phyloP scores from a whole-genome alignment of 2,329 filamentous ascomycete species.

The Ophiocordyceps polyrhachis-furcata region DNA sequence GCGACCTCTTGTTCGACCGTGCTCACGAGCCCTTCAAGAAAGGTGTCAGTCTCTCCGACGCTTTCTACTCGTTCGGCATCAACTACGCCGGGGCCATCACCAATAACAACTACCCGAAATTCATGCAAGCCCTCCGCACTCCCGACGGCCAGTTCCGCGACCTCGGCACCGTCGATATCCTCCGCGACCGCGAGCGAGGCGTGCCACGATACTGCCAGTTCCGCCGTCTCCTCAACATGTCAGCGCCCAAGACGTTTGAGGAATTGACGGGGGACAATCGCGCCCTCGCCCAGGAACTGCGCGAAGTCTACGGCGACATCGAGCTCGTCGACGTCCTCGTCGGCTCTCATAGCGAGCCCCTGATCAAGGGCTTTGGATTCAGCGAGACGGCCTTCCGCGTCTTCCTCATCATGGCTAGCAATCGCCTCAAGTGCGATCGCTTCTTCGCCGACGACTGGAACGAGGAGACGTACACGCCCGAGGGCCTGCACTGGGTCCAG shows the following conservation, averaged over 20 bases:
- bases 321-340: background rate
- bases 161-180: constrained; percentile 25
- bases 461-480: constrained; percentile 1
- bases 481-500: constrained; percentile 1
- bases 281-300: constrained; percentile 11
- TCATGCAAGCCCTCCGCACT: constrained; percentile 20
- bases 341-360: constrained; percentile 1
- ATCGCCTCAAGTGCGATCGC: constrained; percentile 1
- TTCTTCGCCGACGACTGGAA: constrained; percentile 1
- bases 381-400: constrained; percentile 1
- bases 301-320: background rate
- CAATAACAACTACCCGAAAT: constrained; percentile 1
- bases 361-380: background rate
- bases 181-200: constrained; percentile 26
- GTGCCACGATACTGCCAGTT: constrained; percentile 26
- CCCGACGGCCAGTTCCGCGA: constrained; percentile 22
- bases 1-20: background rate
- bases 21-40: background rate
- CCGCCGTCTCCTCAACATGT: constrained; percentile 22
- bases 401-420: constrained; percentile 1
- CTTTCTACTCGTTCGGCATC: constrained; percentile 1
- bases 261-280: constrained; percentile 10
- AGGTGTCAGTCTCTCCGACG: background rate
- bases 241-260: constrained; percentile 16
- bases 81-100: constrained; percentile 1